Evolutionary conservation across 208 protist genomes (phyloP).

Genomic region (Herpetomonas tarakana): DNA sequence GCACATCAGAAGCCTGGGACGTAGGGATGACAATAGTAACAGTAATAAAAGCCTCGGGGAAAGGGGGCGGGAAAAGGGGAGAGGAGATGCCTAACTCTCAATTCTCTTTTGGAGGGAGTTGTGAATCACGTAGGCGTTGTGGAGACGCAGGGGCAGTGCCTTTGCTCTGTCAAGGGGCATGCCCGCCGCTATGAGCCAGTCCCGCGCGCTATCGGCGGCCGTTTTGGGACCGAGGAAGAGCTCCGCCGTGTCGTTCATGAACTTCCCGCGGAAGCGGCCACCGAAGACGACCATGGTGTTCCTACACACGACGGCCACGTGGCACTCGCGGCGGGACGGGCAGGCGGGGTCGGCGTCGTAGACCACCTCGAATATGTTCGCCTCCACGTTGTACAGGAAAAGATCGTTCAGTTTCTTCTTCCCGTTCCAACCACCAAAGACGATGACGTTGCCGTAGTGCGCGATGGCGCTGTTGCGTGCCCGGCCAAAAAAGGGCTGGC

Average conservation of each 20-base stretch:
- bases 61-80: too few species aligned
- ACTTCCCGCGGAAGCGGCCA: constrained; percentile 80
- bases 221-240: constrained; percentile 65
- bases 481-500: constrained; percentile 56
- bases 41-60: too few species aligned
- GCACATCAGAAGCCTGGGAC: not conserved
- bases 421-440: constrained; percentile 89
- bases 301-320: constrained; percentile 76
- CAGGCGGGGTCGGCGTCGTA: constrained; percentile 62
- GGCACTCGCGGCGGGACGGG: constrained; percentile 81
- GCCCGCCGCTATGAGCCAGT: constrained; percentile 51
- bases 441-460: constrained; percentile 77
- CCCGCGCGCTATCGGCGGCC: constrained; percentile 40
- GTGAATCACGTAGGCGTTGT: constrained; percentile 11
- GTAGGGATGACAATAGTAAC: too few species aligned
- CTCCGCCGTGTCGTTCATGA: constrained; percentile 83
- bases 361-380: constrained; percentile 56
- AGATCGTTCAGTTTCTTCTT: constrained; percentile 88
- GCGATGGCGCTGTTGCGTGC: constrained; percentile 85
- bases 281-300: constrained; percentile 91
- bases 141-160: constrained; percentile 34
- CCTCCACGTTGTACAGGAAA: constrained; percentile 79
- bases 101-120: not conserved
- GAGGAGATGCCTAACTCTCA: too few species aligned
- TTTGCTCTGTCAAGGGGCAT: constrained; percentile 20